Evolutionary conservation across 805 yeast genomes (phyloP).

Genomic region (Saccharomyces kudriavzevii): DNA sequence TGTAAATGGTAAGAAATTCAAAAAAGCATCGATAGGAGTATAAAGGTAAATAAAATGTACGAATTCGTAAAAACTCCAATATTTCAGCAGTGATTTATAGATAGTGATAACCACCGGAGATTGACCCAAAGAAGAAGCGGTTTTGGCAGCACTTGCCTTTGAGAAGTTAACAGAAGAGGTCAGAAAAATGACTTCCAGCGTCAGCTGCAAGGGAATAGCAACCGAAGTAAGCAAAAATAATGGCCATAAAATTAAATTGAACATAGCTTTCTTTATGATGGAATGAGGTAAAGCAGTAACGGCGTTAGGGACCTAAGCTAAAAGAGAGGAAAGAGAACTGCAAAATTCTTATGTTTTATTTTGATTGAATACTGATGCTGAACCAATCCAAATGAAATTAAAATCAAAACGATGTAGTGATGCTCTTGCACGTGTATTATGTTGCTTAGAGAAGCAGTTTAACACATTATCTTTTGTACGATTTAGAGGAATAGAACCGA

Average conservation of each 20-base stretch:
- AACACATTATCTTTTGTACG: background rate
- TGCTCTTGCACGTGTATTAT: background rate
- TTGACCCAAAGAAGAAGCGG: background rate
- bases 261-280: background rate
- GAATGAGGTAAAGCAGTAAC: background rate
- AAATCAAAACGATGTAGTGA: background rate
- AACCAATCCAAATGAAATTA: background rate
- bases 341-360: background rate
- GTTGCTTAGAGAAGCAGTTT: background rate
- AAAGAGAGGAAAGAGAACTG: background rate
- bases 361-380: background rate
- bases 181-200: constrained; percentile 15
- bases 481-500: background rate
- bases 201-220: constrained; percentile 18
- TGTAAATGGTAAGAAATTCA: constrained; percentile 11
- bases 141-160: background rate
- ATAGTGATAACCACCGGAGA: background rate
- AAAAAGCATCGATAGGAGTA: constrained; percentile 6
- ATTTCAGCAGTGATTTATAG: constrained; percentile 12
- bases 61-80: constrained; percentile 17
- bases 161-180: background rate
- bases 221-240: constrained; percentile 12
- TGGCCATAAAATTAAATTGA: constrained; percentile 2
- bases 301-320: background rate
- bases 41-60: constrained; percentile 12